These are phyloP conservation scores for Agrocybe pediades DNA, from an alignment of 768 basidiomycete genomes.

Conservation along the genomic window DNA sequence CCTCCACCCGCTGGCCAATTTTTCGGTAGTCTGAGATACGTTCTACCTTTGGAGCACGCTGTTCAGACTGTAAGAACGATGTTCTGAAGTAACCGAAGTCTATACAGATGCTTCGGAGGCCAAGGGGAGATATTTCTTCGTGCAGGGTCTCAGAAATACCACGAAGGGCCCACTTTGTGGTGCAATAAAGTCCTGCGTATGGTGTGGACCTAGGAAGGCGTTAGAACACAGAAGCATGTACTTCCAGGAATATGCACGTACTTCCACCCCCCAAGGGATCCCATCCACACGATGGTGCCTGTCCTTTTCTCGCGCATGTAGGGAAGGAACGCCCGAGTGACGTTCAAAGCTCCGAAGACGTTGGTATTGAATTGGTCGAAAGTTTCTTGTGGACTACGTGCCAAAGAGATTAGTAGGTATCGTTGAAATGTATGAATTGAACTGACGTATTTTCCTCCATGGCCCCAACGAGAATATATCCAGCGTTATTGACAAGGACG, in stretches of 20 bases:
- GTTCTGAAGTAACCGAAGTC: slow-evolving; percentile 43
- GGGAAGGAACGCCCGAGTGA: slow-evolving; percentile 48
- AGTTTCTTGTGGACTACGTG: slow-evolving; percentile 40
- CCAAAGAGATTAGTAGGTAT: not conserved
- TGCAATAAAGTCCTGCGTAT: slow-evolving; percentile 34
- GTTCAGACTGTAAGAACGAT: slow-evolving; percentile 24
- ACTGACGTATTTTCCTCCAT: slow-evolving; percentile 34
- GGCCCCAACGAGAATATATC: slow-evolving; percentile 32
- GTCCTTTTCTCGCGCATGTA: slow-evolving; percentile 42
- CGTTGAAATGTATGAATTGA: not conserved
- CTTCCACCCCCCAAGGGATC: slow-evolving; percentile 42
- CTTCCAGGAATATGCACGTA: slow-evolving; percentile 10
- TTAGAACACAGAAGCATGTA: not conserved
- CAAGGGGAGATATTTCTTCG: slow-evolving; percentile 37
- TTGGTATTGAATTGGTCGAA: slow-evolving; percentile 40
- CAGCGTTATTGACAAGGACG: slow-evolving; percentile 47
- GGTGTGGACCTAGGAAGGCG: slow-evolving; percentile 22
- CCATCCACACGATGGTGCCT: slow-evolving; percentile 45
- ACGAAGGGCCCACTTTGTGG: slow-evolving; percentile 41
- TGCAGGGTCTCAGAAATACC: slow-evolving; percentile 31
- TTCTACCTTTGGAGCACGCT: slow-evolving; percentile 24
- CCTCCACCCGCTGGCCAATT: slow-evolving; percentile 24
- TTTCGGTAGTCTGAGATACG: slow-evolving; percentile 34
- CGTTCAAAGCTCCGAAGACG: slow-evolving; percentile 45
- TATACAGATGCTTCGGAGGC: slow-evolving; percentile 36